Evolutionary conservation across 495 filamentous ascomycete genomes (phyloP), one percentile per base, ranked within the genome.

Genomic region (Neurospora terricola): DNA sequence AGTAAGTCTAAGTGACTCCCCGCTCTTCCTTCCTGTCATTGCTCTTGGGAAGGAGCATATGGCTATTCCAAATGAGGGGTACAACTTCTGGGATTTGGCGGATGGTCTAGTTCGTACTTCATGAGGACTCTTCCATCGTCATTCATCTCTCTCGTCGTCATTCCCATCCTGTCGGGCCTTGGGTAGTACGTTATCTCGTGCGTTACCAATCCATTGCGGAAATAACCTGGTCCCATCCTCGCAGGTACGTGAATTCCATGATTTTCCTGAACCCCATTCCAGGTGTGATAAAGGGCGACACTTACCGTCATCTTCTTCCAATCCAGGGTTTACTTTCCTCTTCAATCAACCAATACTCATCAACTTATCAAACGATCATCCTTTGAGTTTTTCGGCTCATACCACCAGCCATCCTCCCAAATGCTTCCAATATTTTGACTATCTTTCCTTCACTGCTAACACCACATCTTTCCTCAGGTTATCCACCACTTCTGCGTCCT

Each of bases 251-350:
- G 54, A 10, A 21, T 21, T 0, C 4, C 9, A 14, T 10, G 54
- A 2, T 30, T 10, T 62, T 5, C 5, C 23, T 6, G 40, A 43
- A n/a, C 4, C 16, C 4, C 14, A 18, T 18, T 38, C 23, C 39
- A 14, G 8, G n/a, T 5, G 5, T 40, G 9, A 27, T 18, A 2
- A 11, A 14, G 8, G 3, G 18, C 11, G 34, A 9, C 11, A 14
- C 5, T 7, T 39, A 4, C 16, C 14, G 12, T 5, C 38, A 14
- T 5, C 62, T 34, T 69, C 1, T 43, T 45, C 30, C 11, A 54
- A 66, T 8, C 70, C 69, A 77, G 78, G 73, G 37, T 83, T 74
- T 72, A 82, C 82, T 21, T 21, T 21, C n/a, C 18, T 43, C 18
- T 18, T n/a, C 42, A 43, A n/a, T 18, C 42, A 43, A n/a, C 6